These are phyloP conservation scores for Astrothelium subdiscretum DNA, from an alignment of 495 filamentous ascomycete species.

Conservation along the genomic window DNA sequence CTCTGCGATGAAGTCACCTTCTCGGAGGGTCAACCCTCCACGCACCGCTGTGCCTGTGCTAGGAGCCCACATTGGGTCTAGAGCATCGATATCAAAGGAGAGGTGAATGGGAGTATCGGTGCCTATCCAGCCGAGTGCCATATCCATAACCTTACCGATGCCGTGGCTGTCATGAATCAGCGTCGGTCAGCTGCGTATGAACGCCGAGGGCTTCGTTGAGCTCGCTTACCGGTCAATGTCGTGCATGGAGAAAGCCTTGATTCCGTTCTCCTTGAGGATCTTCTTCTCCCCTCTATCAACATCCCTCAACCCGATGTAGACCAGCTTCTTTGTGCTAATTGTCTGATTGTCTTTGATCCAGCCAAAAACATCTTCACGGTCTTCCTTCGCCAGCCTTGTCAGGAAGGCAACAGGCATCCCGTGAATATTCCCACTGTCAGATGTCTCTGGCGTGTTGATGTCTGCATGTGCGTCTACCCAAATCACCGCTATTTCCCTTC, in stretches of 20 bases:
- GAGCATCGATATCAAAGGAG: slow-evolving; percentile 91
- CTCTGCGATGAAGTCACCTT: slow-evolving; percentile 97
- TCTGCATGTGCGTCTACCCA: slow-evolving; percentile 99
- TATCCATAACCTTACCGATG: slow-evolving; percentile 93
- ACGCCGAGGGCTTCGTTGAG: neutral
- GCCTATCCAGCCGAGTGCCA: slow-evolving; percentile 90
- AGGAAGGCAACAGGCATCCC: slow-evolving; percentile 96
- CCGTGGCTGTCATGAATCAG: slow-evolving; percentile 48
- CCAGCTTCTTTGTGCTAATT: slow-evolving; percentile 70
- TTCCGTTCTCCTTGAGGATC: slow-evolving; percentile 72
- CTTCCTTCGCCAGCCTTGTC: slow-evolving; percentile 67
- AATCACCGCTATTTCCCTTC: slow-evolving; percentile 78
- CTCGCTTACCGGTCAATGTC: slow-evolving; percentile 72
- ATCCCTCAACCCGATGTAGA: slow-evolving; percentile 93
- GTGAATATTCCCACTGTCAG: slow-evolving; percentile 85
- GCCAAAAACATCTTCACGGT: slow-evolving; percentile 64
- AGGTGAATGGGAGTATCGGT: slow-evolving; percentile 91
- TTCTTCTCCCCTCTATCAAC: slow-evolving; percentile 86
- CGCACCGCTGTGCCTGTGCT: slow-evolving; percentile 92
- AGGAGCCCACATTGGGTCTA: slow-evolving; percentile 93
- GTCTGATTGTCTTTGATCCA: slow-evolving; percentile 62
- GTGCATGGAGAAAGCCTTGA: slow-evolving; percentile 97
- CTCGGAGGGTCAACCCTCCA: slow-evolving; percentile 87
- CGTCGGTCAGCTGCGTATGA: slow-evolving; percentile 10
- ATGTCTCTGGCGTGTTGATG: slow-evolving; percentile 91